Conservation (phyloP, 129 eudicot species). For the Chrysanthemum lavandulifolium region DNA sequence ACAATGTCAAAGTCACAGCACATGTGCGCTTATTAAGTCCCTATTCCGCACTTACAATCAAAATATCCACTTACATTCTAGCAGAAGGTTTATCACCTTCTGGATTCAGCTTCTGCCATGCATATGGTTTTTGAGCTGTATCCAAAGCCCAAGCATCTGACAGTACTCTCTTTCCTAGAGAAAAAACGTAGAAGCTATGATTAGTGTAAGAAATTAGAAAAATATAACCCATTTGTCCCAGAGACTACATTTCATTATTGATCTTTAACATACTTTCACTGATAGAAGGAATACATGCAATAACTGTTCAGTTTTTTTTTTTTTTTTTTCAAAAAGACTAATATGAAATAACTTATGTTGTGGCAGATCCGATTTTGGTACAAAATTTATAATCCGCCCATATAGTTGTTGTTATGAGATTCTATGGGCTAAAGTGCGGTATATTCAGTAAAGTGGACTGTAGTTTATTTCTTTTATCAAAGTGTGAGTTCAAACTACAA, state of each 20-base stretch:
- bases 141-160: constrained; percentile 98
- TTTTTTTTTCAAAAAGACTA: too few species aligned
- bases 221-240: constrained; percentile 2
- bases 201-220: neutral
- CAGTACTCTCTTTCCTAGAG: constrained; percentile 83
- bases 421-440: too few species aligned
- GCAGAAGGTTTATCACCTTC: constrained; percentile 99
- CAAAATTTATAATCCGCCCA: too few species aligned
- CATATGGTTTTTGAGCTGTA: constrained; percentile 97
- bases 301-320: too few species aligned
- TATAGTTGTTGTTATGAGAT: too few species aligned
- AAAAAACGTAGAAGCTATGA: constrained; percentile 16
- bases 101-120: constrained; percentile 90
- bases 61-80: constrained; percentile 72
- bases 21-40: neutral
- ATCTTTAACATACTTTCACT: too few species aligned
- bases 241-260: neutral
- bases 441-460: too few species aligned
- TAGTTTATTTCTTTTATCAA: too few species aligned
- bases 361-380: too few species aligned
- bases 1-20: neutral
- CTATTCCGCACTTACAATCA: constrained; percentile 11
- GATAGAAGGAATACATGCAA: too few species aligned
- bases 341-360: too few species aligned
- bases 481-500: too few species aligned